Percentiles rank a stretch among this genome's conserved stretches.
Conservation (phyloP, 2,329 filamentous ascomycete species). For the Neopestalotiopsis clavispora region DNA sequence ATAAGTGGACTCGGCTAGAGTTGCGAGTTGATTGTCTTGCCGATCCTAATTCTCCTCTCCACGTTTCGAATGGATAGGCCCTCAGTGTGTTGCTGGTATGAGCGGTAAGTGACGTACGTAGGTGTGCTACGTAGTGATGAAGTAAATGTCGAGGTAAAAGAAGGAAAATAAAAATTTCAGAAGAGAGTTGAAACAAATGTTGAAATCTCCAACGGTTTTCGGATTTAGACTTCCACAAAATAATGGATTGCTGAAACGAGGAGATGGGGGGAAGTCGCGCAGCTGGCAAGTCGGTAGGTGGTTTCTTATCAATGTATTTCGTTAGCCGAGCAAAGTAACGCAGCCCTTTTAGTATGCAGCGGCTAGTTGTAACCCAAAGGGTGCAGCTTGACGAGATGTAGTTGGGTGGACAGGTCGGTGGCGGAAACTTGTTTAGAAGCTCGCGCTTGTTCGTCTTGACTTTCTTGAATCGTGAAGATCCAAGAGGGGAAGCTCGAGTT, state of each 20-base stretch:
- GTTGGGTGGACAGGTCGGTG: neutral
- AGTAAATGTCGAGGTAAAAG: neutral
- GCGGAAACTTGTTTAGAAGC: conserved; percentile 8
- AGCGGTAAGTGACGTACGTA: conserved; percentile 7
- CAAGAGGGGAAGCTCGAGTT: conserved; percentile 8
- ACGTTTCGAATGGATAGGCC: neutral
- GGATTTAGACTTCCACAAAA: neutral
- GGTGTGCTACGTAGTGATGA: conserved; percentile 9
- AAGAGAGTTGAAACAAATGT: no score
- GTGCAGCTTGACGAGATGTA: neutral
- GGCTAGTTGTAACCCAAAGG: conserved; percentile 4
- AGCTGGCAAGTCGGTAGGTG: neutral
- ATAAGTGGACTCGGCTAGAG: conserved; percentile 17
- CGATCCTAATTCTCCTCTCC: conserved; percentile 12
- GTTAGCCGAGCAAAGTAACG: neutral
- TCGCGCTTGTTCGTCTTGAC: conserved; percentile 7
- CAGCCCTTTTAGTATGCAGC: neutral
- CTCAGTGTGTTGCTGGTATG: neutral
- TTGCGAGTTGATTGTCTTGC: conserved; percentile 16
- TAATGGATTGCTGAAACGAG: neutral
- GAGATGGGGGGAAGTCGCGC: neutral
- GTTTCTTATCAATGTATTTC: neutral
- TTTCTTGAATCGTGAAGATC: conserved; percentile 9
- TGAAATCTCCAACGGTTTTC: neutral
- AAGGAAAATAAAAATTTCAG: neutral